Base-by-base conservation (phyloP, 1,284 basidiomycete genomes). In the Ustilago xerochloae region DNA sequence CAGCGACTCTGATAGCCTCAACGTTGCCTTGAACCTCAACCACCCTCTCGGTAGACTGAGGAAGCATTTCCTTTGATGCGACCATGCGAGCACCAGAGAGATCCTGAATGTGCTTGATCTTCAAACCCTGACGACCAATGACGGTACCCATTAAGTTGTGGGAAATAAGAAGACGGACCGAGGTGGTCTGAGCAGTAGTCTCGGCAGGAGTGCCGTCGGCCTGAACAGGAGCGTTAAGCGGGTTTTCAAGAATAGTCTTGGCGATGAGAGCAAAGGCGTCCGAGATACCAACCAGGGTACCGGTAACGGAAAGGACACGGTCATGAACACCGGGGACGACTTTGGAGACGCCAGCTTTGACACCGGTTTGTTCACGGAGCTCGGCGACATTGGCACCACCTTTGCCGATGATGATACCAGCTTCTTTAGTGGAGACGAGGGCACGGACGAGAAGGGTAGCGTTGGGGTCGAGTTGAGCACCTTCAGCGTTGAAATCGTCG, bases 301-400 rank as follows among this genome's bases (percentile, higher is more conserved):
- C 96, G 68, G 90, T 91, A 85, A 98, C 92, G 81, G 92, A 94
- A 84, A 99, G 90, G 81, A 98, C 94, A 80, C 96, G 92, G 87
- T 99, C 96, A 85, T 97, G 94, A 69, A 99, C 94, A 79, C 96
- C 96, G 60, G 91, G 91, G 67, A 97, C 94, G 87, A 98, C 95
- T 87, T 97, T 98, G 89, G 91, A 94, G 85, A 99, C 96, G 83
- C 96, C 96, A 66, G 96, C 95, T 87, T 95, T 98, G 87, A 97
- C 94, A 78, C 93, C 93, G 49, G 94, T 97, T 84, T 92, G 90
- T 80, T 96, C 93, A 74, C 96, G 90, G 78, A 99, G 89, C 86
- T 94, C 92, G 74, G 96, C 96, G 81, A 98, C 96, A 84, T 97
- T 98, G 87, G 94, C 93, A 67, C 96, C 96, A 64, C 88, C 94